Base-by-base conservation (phyloP, 805 yeast species). In the Starmerella apis region DNA sequence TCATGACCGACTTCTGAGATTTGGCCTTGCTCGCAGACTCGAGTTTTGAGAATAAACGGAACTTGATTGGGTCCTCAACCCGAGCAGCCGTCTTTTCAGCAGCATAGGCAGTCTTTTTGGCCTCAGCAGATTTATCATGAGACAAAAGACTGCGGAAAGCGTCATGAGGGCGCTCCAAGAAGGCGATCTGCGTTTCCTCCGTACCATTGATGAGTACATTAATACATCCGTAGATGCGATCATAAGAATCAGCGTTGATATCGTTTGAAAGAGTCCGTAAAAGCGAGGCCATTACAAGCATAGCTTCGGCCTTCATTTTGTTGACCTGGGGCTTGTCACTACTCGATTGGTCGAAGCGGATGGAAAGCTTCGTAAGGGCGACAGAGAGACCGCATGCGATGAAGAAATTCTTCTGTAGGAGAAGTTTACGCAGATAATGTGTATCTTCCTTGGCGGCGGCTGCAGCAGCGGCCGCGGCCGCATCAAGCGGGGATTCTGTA, bases 191-290 rank as follows among this genome's bases (percentile, higher is more conserved):
- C 11, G 70, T 60, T 48, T 65, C 68, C 38, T 75, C 74, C 50
- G 77, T 72, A 35, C 79, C 81, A 31, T 48, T 46, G 48, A 82
- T 74, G 59, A 94, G 74, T 52, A 83, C 79, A 59, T 84, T 80
- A 60, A 92, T 78, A 64, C 90, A 88, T n/a, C 90, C 74, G 66
- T 87, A 71, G 50, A 92, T 81, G 70, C 97, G 79, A 69, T 92
- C 98, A n/a, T 83, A 79, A 2, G 96, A 85, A 68, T 94, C 99
- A 69, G 92, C 98, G 63, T 92, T 96, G 55, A 90, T 87, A 16
- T 75, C 66, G 11, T 92, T 77, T 58, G 86, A 84, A 44, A 95
- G 95, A 36, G 79, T 90, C 63, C 98, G 78, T 53, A 92, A 72
- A 46, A 90, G 81, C 31, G 96, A 86, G 48, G 94, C 95, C 80